Conservation (phyloP, 1,139 yeast species). For the Kodamaea suecica region DNA sequence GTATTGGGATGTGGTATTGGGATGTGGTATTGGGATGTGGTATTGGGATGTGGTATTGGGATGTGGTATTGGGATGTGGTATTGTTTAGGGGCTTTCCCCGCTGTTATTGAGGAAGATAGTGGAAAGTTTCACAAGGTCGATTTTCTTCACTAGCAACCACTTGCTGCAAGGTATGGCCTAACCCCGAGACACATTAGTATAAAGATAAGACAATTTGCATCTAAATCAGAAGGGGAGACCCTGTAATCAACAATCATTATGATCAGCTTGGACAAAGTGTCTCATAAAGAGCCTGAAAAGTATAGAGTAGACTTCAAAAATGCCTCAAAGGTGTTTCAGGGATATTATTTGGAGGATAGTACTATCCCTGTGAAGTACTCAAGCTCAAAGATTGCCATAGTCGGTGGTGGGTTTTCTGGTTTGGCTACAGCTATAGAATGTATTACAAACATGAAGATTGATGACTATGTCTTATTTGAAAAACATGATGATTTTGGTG, state of each 20-base stretch:
- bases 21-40: too few relatives aligned
- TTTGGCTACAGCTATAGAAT: conserved; percentile 32
- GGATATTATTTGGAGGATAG: conserved; percentile 20
- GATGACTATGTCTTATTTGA: conserved; percentile 42
- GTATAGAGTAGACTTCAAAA: conserved; percentile 29
- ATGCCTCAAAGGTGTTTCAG: conserved; percentile 26
- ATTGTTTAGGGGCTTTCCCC: too few relatives aligned
- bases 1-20: too few relatives aligned
- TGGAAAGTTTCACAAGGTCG: too few relatives aligned
- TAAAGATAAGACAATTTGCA: too few relatives aligned
- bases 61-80: too few relatives aligned
- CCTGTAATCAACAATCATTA: neutral
- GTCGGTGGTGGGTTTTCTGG: conserved; percentile 54
- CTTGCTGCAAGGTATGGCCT: too few relatives aligned
- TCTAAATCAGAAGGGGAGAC: too few relatives aligned
- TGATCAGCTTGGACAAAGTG: neutral
- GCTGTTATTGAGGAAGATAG: too few relatives aligned
- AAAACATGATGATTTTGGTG: conserved; percentile 47
- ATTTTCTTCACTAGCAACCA: too few relatives aligned
- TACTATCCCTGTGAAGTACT: conserved; percentile 20
- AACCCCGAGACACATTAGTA: too few relatives aligned
- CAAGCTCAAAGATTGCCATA: conserved; percentile 33
- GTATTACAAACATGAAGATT: conserved; percentile 28
- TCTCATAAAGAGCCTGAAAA: conserved; percentile 24
- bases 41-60: too few relatives aligned